phyloP scores from a whole-genome alignment of 73 alveolate genomes.

The Blepharisma stoltei region DNA sequence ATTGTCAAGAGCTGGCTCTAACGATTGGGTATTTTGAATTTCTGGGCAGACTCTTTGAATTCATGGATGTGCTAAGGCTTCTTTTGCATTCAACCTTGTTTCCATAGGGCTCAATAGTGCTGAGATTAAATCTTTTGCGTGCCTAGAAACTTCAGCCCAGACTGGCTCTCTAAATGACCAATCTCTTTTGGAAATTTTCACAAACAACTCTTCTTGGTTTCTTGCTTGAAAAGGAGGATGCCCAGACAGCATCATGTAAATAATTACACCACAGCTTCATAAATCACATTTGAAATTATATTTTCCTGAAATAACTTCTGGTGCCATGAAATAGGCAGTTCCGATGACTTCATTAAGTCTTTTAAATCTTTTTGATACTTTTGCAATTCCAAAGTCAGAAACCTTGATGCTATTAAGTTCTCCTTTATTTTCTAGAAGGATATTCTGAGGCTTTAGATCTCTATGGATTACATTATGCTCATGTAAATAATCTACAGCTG shows the following conservation, averaged over 20 bases:
- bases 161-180: too few species aligned
- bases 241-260: conserved; percentile 65
- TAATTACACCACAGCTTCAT: conserved; percentile 59
- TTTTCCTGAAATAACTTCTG: conserved; percentile 31
- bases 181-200: too few species aligned
- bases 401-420: conserved; percentile 42
- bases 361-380: conserved; percentile 10
- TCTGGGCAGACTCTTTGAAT: too few species aligned
- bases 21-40: too few species aligned
- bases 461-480: conserved; percentile 49
- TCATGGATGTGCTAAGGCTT: too few species aligned
- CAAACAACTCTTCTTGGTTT: too few species aligned
- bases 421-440: conserved; percentile 39
- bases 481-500: conserved; percentile 53
- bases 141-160: too few species aligned
- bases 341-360: conserved; percentile 37
- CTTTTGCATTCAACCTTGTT: too few species aligned
- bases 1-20: too few species aligned
- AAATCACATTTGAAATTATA: conserved; percentile 61
- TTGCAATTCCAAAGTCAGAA: conserved; percentile 57
- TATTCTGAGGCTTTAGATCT: conserved; percentile 61
- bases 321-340: conserved; percentile 42
- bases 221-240: conserved; percentile 41
- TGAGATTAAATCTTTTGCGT: too few species aligned
- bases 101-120: too few species aligned